These are phyloP conservation scores for Raffaelea albimanens DNA, from an alignment of 2,329 filamentous ascomycete genomes.

Conservation along the genomic window DNA sequence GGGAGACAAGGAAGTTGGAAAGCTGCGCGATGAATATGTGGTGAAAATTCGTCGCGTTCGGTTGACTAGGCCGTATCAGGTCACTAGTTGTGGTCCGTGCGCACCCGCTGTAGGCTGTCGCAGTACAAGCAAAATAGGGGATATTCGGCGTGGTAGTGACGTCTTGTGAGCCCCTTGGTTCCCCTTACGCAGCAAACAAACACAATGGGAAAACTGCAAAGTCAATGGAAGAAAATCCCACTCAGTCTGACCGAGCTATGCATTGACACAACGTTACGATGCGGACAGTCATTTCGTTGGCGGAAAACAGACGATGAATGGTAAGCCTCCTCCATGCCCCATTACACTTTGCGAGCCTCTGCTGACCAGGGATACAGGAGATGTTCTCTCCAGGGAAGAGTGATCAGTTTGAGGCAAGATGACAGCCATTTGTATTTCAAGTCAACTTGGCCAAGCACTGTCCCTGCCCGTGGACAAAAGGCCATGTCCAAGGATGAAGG, in stretches of 20 bases:
- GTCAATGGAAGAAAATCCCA: constrained; percentile 79
- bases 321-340: constrained; percentile 30
- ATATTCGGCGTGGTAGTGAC: too few species aligned
- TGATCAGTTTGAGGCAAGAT: constrained; percentile 81
- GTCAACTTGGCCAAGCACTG: constrained; percentile 44
- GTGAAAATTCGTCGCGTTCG: too few species aligned
- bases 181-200: too few species aligned
- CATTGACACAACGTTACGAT: constrained; percentile 87
- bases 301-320: constrained; percentile 77
- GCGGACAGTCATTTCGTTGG: constrained; percentile 96
- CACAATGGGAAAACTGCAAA: not conserved
- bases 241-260: constrained; percentile 77
- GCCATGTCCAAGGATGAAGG: constrained; percentile 21
- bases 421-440: constrained; percentile 69
- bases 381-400: constrained; percentile 75
- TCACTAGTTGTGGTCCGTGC: constrained; percentile 12
- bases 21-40: too few species aligned
- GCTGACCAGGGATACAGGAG: constrained; percentile 43
- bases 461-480: not conserved
- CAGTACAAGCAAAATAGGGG: too few species aligned
- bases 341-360: too few species aligned
- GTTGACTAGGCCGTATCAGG: too few species aligned
- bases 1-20: too few species aligned
- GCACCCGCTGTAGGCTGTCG: too few species aligned
- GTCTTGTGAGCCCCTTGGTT: too few species aligned